Percentiles rank a stretch among this genome's conserved stretches.
These are phyloP conservation scores for Fragosphaeria purpurea DNA, from an alignment of 2,329 filamentous ascomycete species.

Conservation along the genomic window DNA sequence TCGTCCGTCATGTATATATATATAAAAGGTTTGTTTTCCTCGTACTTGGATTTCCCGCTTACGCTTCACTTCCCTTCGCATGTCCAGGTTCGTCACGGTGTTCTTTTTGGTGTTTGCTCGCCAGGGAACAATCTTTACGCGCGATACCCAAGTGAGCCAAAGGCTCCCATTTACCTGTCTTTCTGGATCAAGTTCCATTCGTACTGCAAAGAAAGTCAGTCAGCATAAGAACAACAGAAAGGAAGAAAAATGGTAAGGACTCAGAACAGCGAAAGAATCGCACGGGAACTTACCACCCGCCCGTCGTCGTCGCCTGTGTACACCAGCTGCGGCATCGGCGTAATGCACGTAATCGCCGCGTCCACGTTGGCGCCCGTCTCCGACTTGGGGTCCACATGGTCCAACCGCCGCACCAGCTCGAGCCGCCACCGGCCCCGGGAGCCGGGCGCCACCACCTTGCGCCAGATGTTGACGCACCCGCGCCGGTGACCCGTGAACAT, in stretches of 20 bases:
- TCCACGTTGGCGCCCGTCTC: conserved; percentile 48
- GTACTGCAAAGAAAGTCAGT: conserved; percentile 33
- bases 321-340: conserved; percentile 70
- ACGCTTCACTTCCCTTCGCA: too few species aligned
- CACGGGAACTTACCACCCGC: conserved; percentile 58
- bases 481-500: conserved; percentile 81
- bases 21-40: too few species aligned
- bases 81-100: too few species aligned
- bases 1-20: too few species aligned
- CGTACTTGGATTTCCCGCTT: too few species aligned
- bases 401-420: conserved; percentile 68
- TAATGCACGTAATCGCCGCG: conserved; percentile 74
- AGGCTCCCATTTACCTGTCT: conserved; percentile 31
- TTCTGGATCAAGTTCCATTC: conserved; percentile 53
- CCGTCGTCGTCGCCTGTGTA: conserved; percentile 95
- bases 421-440: conserved; percentile 57
- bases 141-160: too few species aligned
- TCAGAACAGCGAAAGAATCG: too few species aligned
- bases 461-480: conserved; percentile 75
- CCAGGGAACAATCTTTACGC: too few species aligned
- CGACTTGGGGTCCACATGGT: conserved; percentile 63
- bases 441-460: conserved; percentile 35
- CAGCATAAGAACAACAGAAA: conserved; percentile 1
- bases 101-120: too few species aligned
- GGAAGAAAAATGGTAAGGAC: neutral